These are phyloP conservation scores for Lobosporangium transversale DNA, from an alignment of 192 early-diverging fungal genomes.

Conservation along the genomic window DNA sequence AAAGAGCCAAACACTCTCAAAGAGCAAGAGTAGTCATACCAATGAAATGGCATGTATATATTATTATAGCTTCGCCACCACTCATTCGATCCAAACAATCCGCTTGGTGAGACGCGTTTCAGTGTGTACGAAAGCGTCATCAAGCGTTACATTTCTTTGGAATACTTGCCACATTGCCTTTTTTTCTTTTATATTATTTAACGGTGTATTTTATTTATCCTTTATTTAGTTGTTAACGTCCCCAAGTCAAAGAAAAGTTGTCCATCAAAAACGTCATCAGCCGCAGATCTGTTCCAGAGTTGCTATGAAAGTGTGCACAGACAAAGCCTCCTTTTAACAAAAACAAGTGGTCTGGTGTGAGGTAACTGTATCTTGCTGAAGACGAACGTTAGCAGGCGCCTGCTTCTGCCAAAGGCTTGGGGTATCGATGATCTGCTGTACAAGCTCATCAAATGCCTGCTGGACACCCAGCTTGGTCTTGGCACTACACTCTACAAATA, in stretches of 20 bases:
- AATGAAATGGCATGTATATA: no score
- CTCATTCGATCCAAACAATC: no score
- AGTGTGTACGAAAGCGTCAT: no score
- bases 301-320: not conserved
- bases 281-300: not conserved
- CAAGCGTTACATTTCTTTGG: no score
- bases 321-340: not conserved
- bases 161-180: no score
- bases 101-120: no score
- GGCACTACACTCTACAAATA: conserved; percentile 97
- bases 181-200: no score
- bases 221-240: not conserved
- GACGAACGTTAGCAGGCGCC: conserved; percentile 35
- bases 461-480: conserved; percentile 93
- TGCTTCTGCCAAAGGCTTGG: conserved; percentile 53
- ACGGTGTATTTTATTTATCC: not conserved
- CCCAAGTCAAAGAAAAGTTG: not conserved
- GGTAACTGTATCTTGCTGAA: conserved; percentile 22
- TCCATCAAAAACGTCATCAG: not conserved
- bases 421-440: conserved; percentile 77
- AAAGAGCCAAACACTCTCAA: no score
- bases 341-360: conserved; percentile 37
- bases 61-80: no score
- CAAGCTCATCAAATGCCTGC: conserved; percentile 95
- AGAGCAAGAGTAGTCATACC: no score